Conservation (phyloP, 306 rosid species). For the Begonia peltatifolia region DNA sequence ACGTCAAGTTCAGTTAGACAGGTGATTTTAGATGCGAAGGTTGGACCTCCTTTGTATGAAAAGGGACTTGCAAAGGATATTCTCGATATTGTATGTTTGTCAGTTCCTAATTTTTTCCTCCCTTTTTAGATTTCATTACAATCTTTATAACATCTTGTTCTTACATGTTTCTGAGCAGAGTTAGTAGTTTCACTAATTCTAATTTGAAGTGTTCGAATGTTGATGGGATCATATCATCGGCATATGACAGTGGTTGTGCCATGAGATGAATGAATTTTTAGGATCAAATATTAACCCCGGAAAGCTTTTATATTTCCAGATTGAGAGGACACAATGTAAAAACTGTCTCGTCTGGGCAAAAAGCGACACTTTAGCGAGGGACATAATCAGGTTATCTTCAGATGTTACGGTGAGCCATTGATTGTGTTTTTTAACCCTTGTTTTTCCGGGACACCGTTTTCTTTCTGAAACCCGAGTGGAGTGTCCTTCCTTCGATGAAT, state of each 20-base stretch:
- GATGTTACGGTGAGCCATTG: slow-evolving; percentile 31
- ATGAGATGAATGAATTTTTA: too few relatives aligned
- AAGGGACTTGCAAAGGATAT: slow-evolving; percentile 67
- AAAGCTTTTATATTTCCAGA: slow-evolving; percentile 27
- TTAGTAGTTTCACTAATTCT: too few relatives aligned
- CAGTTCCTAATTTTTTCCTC: background rate
- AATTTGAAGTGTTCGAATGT: too few relatives aligned
- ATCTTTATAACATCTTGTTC: too few relatives aligned
- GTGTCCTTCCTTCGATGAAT: too few relatives aligned
- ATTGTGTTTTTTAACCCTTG: too few relatives aligned
- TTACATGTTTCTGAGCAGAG: too few relatives aligned
- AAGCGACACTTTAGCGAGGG: slow-evolving; percentile 73
- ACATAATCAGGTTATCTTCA: slow-evolving; percentile 53
- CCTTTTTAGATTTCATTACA: background rate
- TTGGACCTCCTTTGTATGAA: slow-evolving; percentile 80
- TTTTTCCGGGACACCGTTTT: too few relatives aligned
- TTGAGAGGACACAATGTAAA: slow-evolving; percentile 45
- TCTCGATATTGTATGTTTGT: slow-evolving; percentile 58
- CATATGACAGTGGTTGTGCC: too few relatives aligned
- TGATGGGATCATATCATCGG: too few relatives aligned
- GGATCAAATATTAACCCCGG: too few relatives aligned
- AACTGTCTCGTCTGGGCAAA: slow-evolving; percentile 85
- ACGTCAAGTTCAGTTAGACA: slow-evolving; percentile 47
- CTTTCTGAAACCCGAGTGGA: too few relatives aligned
- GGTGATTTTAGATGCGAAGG: slow-evolving; percentile 74